phyloP scores from a whole-genome alignment of 345 rosid species.

The Pelargonium nanum region DNA sequence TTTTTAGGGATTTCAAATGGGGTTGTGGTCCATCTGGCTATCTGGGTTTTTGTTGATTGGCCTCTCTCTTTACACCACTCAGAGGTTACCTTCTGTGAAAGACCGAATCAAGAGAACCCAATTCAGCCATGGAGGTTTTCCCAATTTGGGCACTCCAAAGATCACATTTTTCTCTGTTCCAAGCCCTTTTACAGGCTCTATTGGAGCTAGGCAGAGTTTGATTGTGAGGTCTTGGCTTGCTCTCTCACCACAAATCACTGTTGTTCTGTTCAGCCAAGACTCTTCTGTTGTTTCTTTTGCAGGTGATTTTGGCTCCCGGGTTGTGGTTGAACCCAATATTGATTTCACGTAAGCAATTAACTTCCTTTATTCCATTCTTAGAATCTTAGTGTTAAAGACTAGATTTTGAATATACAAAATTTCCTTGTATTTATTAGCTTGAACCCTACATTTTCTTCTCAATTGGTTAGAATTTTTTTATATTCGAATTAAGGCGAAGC shows the following conservation, averaged over 20 bases:
- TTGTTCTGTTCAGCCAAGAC: conserved; percentile 58
- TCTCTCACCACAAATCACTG: conserved; percentile 52
- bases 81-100: conserved; percentile 34
- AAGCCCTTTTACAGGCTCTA: conserved; percentile 28
- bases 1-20: conserved; percentile 39
- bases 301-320: conserved; percentile 39
- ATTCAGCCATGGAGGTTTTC: conserved; percentile 6
- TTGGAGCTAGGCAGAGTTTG: conserved; percentile 34
- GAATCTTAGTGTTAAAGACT: no score
- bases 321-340: conserved; percentile 49
- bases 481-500: no score
- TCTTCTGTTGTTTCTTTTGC: conserved; percentile 43
- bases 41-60: conserved; percentile 59
- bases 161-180: conserved; percentile 65
- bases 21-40: conserved; percentile 62
- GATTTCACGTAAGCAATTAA: conserved; percentile 67
- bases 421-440: background rate
- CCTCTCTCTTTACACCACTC: conserved; percentile 66
- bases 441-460: background rate
- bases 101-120: conserved; percentile 12
- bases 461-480: no score
- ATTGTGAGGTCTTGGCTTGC: conserved; percentile 77
- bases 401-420: no score
- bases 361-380: background rate
- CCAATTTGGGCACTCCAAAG: conserved; percentile 18